Conservation (phyloP, 108 stramenopile genomes). For the Parietichytrium sp. region DNA sequence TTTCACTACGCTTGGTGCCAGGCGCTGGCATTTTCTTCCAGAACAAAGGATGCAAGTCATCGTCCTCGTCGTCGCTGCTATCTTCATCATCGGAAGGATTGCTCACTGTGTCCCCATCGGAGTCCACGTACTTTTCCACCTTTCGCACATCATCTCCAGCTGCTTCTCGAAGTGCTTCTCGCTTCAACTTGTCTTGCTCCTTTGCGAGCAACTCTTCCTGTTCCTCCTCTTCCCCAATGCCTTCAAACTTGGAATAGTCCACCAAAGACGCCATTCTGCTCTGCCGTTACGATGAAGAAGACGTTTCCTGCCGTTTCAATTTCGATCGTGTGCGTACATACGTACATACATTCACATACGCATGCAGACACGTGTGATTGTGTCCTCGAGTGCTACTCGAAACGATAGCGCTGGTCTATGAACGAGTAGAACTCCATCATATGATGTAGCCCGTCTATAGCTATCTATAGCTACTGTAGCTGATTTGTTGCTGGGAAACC, state of each 20-base stretch:
- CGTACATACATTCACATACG: too few species aligned
- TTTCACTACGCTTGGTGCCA: background rate
- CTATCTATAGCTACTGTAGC: too few species aligned
- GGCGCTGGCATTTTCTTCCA: conserved; percentile 19
- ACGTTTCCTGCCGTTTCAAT: too few species aligned
- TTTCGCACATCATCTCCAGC: background rate
- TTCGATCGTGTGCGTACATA: too few species aligned
- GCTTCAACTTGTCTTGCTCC: background rate
- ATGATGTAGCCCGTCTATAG: too few species aligned
- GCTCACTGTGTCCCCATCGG: conserved; percentile 37
- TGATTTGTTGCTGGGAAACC: too few species aligned
- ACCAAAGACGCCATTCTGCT: background rate
- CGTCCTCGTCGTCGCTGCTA: background rate
- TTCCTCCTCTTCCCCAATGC: background rate
- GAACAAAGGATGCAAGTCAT: conserved; percentile 18
- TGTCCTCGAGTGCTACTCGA: too few species aligned
- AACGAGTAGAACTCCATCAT: too few species aligned
- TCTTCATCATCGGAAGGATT: conserved; percentile 14
- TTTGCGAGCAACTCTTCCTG: background rate
- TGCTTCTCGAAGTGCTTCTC: background rate
- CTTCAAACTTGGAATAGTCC: conserved; percentile 34
- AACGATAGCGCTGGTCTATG: too few species aligned
- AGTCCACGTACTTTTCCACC: conserved; percentile 23
- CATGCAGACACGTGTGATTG: too few species aligned
- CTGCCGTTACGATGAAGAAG: too few species aligned